Percentiles rank a stretch among this genome's conserved stretches.
Conservation (phyloP, 106 monocot genomes). For the Platanthera guangdongensis region DNA sequence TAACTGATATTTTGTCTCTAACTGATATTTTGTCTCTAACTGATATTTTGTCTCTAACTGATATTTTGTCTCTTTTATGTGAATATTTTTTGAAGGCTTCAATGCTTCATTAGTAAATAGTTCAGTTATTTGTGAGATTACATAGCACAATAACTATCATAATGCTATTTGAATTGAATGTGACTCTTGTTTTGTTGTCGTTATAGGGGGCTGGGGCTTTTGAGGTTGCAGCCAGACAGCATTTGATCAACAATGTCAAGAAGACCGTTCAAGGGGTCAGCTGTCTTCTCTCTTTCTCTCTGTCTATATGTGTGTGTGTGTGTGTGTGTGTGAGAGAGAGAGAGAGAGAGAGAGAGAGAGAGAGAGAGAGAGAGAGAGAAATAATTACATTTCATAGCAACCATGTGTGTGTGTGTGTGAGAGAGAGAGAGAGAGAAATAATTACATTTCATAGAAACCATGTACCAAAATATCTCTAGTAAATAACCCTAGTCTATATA, state of each 20-base stretch:
- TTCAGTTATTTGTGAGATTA: neutral
- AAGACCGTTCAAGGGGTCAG: conserved; percentile 27
- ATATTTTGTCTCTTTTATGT: neutral
- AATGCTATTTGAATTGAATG: neutral
- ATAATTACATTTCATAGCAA: too few species aligned
- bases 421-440: too few species aligned
- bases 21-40: neutral
- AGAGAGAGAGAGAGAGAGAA: too few species aligned
- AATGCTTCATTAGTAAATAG: neutral
- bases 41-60: neutral
- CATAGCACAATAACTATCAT: neutral
- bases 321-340: too few species aligned
- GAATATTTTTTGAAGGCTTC: neutral
- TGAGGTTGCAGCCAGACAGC: conserved; percentile 29
- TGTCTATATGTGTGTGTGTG: neutral
- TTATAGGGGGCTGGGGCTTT: conserved; percentile 27
- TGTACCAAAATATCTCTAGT: too few species aligned
- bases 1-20: neutral
- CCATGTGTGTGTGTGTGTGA: too few species aligned
- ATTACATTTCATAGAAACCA: too few species aligned
- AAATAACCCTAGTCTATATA: too few species aligned
- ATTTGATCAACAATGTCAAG: conserved; percentile 25
- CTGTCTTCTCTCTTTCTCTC: neutral
- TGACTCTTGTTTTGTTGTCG: neutral
- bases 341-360: too few species aligned